Percentiles rank a stretch among this genome's conserved stretches.
Evolutionary conservation across 768 basidiomycete genomes (phyloP).

Genomic region (Agaricus subrufescens): DNA sequence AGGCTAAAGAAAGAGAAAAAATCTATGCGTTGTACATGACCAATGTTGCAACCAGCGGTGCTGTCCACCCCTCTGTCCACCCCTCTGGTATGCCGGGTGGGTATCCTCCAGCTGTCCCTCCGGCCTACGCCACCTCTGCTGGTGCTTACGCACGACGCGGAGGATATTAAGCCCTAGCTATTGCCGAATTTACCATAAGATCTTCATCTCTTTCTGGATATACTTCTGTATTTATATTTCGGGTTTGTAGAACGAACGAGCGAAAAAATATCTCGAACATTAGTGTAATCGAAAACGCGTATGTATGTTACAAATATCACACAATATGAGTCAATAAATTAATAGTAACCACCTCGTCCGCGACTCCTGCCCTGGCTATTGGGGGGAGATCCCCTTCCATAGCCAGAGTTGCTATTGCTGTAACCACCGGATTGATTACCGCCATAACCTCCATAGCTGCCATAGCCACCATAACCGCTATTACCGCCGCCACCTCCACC

Average conservation of each 20-base stretch:
- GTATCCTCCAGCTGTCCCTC: slow-evolving; percentile 7
- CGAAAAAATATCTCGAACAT: background rate
- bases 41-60: slow-evolving; percentile 32
- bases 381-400: slow-evolving; percentile 24
- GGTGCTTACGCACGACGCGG: slow-evolving; percentile 9
- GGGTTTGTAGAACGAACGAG: background rate
- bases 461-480: slow-evolving; percentile 39
- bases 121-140: background rate
- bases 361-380: slow-evolving; percentile 24
- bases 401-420: slow-evolving; percentile 18
- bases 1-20: slow-evolving; percentile 48
- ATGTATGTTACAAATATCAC: background rate
- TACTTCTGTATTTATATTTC: background rate
- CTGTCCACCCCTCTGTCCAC: slow-evolving; percentile 4
- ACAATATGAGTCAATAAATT: slow-evolving; percentile 3
- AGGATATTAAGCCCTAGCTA: slow-evolving; percentile 12
- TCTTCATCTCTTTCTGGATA: background rate
- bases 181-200: background rate
- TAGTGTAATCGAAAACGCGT: slow-evolving; percentile 2
- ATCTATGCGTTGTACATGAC: slow-evolving; percentile 57
- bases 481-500: slow-evolving; percentile 21
- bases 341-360: slow-evolving; percentile 49
- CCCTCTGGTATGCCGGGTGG: slow-evolving; percentile 18
- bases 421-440: slow-evolving; percentile 24
- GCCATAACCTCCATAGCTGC: slow-evolving; percentile 4